Evolutionary conservation across 768 basidiomycete genomes (phyloP), one percentile per base, ranked within the genome.

Genomic region (Boletus sensibilis): DNA sequence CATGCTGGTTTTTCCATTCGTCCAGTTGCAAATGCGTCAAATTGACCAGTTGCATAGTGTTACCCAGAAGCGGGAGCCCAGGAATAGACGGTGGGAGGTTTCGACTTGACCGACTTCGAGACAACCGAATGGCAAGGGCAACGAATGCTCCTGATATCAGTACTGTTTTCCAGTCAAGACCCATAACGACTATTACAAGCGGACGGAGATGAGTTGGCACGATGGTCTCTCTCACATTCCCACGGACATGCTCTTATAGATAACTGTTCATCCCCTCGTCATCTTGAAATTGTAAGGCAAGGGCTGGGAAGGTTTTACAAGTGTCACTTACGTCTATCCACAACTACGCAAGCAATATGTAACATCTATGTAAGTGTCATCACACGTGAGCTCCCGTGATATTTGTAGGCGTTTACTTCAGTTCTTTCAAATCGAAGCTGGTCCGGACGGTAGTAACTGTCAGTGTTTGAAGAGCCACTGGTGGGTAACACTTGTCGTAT

Each of bases 1-100:
- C 57, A 50, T 55, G 25, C 21, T 50, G 27, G 9, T 58, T 48
- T 50, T 58, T 58, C 53, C 57, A 58, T n/a, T 55, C 35, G 35
- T 58, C 57, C 13, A 55, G 47, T 10, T 58, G 45, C n/a, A 55
- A 35, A 21, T 58, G 57, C 2, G 46, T 49, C 47, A 54, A 16
- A n/a, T 48, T 53, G 20, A 42, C 52, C 27, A 55, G 27, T 18
- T 58, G 56, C 31, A 58, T 8, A 0, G 52, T 55, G 41, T 58
- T 54, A 0, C 52, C 57, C 4, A 58, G 40, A 21, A 58, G 21
- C 4, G 53, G 53, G 4, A 58, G 40, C 11, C 53, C 57, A 38
- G 47, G 57, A 27, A 55, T 39, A 31, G 57, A 16, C 14, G 57
- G 57, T 13, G 57, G 53, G 29, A 58, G 57, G 35, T 49, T 55